phyloP scores from a whole-genome alignment of 768 basidiomycete genomes.

The Tylopilus sp. region DNA sequence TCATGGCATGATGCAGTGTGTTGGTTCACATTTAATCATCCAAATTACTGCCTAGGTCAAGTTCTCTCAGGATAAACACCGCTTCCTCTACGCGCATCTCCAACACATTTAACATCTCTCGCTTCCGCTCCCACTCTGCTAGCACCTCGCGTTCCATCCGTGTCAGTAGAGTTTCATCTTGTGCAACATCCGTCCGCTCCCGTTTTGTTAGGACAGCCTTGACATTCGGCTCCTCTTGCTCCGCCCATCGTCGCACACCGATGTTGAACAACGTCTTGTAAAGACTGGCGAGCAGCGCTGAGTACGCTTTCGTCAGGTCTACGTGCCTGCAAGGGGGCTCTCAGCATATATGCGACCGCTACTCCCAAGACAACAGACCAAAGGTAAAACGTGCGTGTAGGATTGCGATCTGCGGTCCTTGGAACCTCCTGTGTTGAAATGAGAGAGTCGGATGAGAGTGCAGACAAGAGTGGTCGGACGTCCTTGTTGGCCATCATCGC shows the following conservation, averaged over 20 bases:
- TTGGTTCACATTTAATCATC: slow-evolving; percentile 39
- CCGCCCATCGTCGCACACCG: slow-evolving; percentile 64
- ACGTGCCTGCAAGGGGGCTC: slow-evolving; percentile 63
- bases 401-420: slow-evolving; percentile 85
- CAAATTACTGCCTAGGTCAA: slow-evolving; percentile 47
- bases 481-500: slow-evolving; percentile 92
- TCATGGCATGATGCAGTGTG: background rate
- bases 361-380: slow-evolving; percentile 51
- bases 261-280: slow-evolving; percentile 94
- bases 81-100: slow-evolving; percentile 86
- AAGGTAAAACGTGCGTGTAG: slow-evolving; percentile 84
- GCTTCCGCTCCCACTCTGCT: slow-evolving; percentile 67
- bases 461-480: slow-evolving; percentile 74
- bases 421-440: slow-evolving; percentile 94
- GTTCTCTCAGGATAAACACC: slow-evolving; percentile 85
- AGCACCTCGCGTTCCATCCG: slow-evolving; percentile 75
- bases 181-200: slow-evolving; percentile 79
- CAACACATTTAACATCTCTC: slow-evolving; percentile 71
- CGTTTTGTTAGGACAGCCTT: slow-evolving; percentile 77
- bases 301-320: slow-evolving; percentile 79
- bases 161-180: slow-evolving; percentile 66
- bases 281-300: slow-evolving; percentile 67
- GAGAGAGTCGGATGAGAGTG: slow-evolving; percentile 75
- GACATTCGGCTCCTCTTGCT: slow-evolving; percentile 62
- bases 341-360: background rate